These are phyloP conservation scores for Barnettozyma salicaria DNA, from an alignment of 805 yeast species.

Conservation along the genomic window DNA sequence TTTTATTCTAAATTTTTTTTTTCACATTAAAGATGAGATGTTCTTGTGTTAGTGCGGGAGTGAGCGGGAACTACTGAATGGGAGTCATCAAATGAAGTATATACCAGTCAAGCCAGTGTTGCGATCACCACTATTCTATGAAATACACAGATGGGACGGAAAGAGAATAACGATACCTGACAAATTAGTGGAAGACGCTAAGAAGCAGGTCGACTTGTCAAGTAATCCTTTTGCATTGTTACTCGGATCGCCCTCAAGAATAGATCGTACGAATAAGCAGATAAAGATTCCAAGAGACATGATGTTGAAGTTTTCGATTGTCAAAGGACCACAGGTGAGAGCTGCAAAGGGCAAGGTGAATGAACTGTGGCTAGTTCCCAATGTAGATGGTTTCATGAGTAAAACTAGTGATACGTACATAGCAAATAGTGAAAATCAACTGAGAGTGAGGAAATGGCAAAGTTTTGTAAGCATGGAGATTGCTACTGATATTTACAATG, in stretches of 20 bases:
- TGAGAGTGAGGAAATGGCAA: slow-evolving; percentile 8
- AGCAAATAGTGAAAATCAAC: slow-evolving; percentile 6
- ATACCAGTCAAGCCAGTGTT: slow-evolving; percentile 8
- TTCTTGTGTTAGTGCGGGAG: not conserved
- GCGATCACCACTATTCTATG: slow-evolving; percentile 11
- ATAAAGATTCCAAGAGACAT: slow-evolving; percentile 13
- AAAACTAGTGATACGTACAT: slow-evolving; percentile 14
- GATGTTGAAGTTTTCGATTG: slow-evolving; percentile 8
- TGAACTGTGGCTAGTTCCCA: slow-evolving; percentile 13
- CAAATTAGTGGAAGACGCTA: not conserved
- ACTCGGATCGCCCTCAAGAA: slow-evolving; percentile 39
- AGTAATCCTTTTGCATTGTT: slow-evolving; percentile 34
- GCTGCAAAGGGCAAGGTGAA: too few species aligned
- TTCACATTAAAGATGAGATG: slow-evolving; percentile 1
- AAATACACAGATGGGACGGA: slow-evolving; percentile 12
- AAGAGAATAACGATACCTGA: not conserved
- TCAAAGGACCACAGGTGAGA: slow-evolving; percentile 6
- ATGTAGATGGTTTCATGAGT: slow-evolving; percentile 5
- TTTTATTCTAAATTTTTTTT: not conserved
- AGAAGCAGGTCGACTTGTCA: slow-evolving; percentile 13
- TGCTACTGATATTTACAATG: slow-evolving; percentile 7
- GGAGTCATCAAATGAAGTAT: slow-evolving; percentile 8
- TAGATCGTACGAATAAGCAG: slow-evolving; percentile 32
- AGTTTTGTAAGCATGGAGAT: slow-evolving; percentile 16
- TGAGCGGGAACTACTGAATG: not conserved